Base-by-base conservation (phyloP, 768 basidiomycete species). In the Myochromella boudieri region DNA sequence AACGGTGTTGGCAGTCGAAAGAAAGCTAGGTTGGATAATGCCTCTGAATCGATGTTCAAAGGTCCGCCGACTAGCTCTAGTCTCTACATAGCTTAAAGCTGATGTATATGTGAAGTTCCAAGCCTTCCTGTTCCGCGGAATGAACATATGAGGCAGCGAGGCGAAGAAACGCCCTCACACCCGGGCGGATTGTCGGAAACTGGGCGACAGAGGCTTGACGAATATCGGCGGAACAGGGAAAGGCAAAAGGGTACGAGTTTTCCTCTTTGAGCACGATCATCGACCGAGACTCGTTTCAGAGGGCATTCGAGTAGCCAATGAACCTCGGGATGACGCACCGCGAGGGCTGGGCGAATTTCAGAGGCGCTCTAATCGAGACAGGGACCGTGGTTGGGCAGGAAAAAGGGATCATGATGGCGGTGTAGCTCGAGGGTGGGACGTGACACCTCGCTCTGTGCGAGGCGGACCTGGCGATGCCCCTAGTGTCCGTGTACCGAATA, bases 271-370 rank as follows among this genome's bases (percentile, higher is more conserved):
- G 8, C 27, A 32, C 6, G 31, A 51, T 15, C 22, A 43, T 14
- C 8, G 47, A 26, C 38, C 46, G 42, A 49, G 39, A 48, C 39
- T 15, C 20, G 12, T 28, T 48, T 9, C 54, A 89, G 90, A 91
- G 70, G 89, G 89, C n/a, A 81, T 91, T 22, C 66, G 71, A 1
- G 84, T 83, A 3, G 65, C 68, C 8, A 77, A 81, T 20, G 83
- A 82, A 49, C 75, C 67, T 33, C 69, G 78, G 37, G 62, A 63
- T 11, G 80, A 86, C 50, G 82, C 64, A 6, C 84, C 84, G 2
- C 82, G 78, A 51, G 93, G 93, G n/a, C 71, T 97, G 1, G 91
- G 89, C 9, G 94, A 97, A 51, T 98, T 95, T 62, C 85, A 97
- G 51, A 80, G 87, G n/a, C 80, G 95, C n/a, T 78, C 82, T 12